These are phyloP conservation scores for Spizellomyces punctatus DNA, from an alignment of 192 early-diverging fungal genomes.

Conservation along the genomic window DNA sequence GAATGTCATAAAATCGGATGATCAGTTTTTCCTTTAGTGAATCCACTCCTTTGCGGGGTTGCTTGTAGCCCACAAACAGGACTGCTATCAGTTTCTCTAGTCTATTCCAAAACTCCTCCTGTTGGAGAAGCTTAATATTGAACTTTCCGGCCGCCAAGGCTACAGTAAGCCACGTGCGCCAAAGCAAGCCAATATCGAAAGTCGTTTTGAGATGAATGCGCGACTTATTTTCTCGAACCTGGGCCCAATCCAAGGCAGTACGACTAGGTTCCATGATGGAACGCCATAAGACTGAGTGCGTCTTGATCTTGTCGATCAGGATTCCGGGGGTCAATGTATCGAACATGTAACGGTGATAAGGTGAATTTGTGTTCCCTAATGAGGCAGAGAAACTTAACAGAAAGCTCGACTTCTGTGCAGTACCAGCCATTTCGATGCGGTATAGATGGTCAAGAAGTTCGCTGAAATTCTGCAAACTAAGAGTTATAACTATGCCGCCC, in stretches of 20 bases:
- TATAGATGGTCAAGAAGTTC: constrained; percentile 3
- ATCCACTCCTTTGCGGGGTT: not conserved
- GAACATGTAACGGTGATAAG: no score
- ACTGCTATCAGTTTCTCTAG: not conserved
- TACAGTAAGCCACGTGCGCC: constrained; percentile 4
- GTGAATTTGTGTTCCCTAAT: no score
- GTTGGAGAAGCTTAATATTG: not conserved
- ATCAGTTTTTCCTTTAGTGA: not conserved
- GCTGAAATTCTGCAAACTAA: constrained; percentile 1
- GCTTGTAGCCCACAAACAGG: constrained; percentile 1
- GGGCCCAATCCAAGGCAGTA: no score
- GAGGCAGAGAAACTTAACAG: no score
- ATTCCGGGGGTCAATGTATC: no score
- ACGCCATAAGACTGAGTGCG: no score
- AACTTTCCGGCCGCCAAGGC: not conserved
- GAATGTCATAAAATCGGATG: not conserved
- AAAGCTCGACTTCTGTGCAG: no score
- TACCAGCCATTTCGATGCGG: no score
- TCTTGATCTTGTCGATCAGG: no score
- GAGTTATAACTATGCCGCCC: not conserved
- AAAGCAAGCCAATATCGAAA: not conserved
- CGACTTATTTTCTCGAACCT: not conserved
- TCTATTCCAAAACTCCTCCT: constrained; percentile 1
- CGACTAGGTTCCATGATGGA: no score
- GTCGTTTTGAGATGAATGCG: not conserved